phyloP scores from a whole-genome alignment of 495 filamentous ascomycete genomes.

The Neurospora sp. region DNA sequence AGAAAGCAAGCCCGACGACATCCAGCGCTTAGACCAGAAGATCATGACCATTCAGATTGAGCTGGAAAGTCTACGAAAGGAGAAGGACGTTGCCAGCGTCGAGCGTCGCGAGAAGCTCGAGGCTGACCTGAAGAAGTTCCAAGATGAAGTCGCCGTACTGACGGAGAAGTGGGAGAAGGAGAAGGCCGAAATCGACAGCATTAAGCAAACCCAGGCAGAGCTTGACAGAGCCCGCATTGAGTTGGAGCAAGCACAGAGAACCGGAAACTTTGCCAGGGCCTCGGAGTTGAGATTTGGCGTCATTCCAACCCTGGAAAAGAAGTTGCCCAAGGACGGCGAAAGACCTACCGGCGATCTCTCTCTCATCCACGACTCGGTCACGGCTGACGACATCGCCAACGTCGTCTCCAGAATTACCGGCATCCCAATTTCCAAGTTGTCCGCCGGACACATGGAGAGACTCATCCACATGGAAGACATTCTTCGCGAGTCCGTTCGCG shows the following conservation, averaged over 20 bases:
- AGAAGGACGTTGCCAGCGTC: slow-evolving; percentile 77
- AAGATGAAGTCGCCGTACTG: slow-evolving; percentile 56
- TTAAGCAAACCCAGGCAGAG: slow-evolving; percentile 78
- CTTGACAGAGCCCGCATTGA: slow-evolving; percentile 77
- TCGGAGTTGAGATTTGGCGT: slow-evolving; percentile 78
- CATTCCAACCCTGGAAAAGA: slow-evolving; percentile 70
- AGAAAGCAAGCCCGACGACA: slow-evolving; percentile 91
- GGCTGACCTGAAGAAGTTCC: slow-evolving; percentile 57
- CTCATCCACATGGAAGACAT: slow-evolving; percentile 91
- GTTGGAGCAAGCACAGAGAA: slow-evolving; percentile 76
- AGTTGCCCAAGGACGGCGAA: slow-evolving; percentile 68
- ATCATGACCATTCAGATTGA: slow-evolving; percentile 98
- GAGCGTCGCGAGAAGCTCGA: slow-evolving; percentile 86
- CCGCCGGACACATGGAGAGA: slow-evolving; percentile 85
- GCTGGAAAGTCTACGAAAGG: slow-evolving; percentile 88
- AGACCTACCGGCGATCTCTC: slow-evolving; percentile 33
- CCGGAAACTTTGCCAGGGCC: slow-evolving; percentile 83
- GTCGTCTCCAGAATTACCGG: slow-evolving; percentile 88
- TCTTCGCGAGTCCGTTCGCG: slow-evolving; percentile 72
- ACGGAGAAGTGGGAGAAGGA: slow-evolving; percentile 86
- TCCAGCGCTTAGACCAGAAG: slow-evolving; percentile 79
- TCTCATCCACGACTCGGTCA: slow-evolving; percentile 86
- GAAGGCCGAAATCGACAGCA: slow-evolving; percentile 65
- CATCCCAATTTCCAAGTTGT: slow-evolving; percentile 83
- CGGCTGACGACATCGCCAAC: slow-evolving; percentile 81